Conservation (phyloP, 192 early-diverging fungal genomes). For the Linderina pennispora region DNA sequence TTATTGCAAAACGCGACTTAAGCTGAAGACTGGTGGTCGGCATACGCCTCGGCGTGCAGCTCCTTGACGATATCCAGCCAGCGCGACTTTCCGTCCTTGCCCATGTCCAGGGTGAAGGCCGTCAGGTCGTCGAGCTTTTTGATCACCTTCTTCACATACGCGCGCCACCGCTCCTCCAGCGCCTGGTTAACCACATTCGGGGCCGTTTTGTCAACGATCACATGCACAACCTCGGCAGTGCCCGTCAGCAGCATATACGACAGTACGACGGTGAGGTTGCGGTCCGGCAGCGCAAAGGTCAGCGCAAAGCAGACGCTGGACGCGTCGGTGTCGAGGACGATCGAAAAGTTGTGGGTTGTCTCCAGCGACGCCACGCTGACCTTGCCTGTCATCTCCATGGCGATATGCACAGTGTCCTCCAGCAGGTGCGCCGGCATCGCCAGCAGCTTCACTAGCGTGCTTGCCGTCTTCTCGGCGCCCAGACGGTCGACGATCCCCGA, state of each 20-base stretch:
- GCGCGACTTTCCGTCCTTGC: slow-evolving; percentile 40
- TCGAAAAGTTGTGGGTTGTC: slow-evolving; percentile 17
- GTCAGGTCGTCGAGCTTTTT: slow-evolving; percentile 18
- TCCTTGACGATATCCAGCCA: slow-evolving; percentile 25
- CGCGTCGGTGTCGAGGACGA: slow-evolving; percentile 16
- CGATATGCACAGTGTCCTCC: slow-evolving; percentile 35
- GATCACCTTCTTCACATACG: slow-evolving; percentile 9
- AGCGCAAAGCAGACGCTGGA: slow-evolving; percentile 15
- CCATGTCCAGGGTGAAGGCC: slow-evolving; percentile 40
- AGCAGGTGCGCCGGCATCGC: slow-evolving; percentile 37
- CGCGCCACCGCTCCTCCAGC: slow-evolving; percentile 10
- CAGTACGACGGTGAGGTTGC: slow-evolving; percentile 5
- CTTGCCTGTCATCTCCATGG: slow-evolving; percentile 9
- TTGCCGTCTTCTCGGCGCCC: too few relatives aligned
- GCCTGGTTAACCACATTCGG: neutral
- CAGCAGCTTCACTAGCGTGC: slow-evolving; percentile 35
- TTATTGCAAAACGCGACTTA: neutral
- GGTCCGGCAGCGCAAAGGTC: neutral
- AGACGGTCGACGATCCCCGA: slow-evolving; percentile 24
- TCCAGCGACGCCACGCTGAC: slow-evolving; percentile 12
- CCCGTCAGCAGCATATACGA: slow-evolving; percentile 28
- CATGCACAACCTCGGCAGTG: slow-evolving; percentile 7
- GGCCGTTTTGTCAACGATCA: neutral
- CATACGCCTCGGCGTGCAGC: slow-evolving; percentile 10
- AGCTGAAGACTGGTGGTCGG: too few relatives aligned